Evolutionary conservation across 495 filamentous ascomycete species (phyloP), one percentile per base, ranked within the genome.

Genomic region (Aspergillus hancockii): DNA sequence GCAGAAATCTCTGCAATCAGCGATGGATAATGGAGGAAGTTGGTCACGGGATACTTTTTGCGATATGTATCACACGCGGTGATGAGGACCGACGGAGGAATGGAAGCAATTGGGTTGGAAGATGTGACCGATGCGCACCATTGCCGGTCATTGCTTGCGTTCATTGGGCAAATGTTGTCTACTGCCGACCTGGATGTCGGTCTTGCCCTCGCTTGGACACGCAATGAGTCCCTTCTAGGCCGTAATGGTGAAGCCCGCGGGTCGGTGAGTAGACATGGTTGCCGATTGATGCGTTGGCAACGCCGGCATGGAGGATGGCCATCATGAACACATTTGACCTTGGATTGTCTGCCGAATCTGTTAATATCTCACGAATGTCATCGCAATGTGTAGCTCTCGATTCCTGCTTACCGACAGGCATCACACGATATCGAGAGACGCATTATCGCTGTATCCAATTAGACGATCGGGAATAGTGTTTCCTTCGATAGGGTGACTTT

Each of bases 21-120:
- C 5, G 75, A 75, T 2, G 75, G 75, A 49, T 79, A 79, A 45
- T 79, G 75, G 4, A 79, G 66, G 46, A 79, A 79, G 47, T 79
- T 79, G 13, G 72, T 62, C 13, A 77, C 68, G 16, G 75, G 75
- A 52, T 77, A 79, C 49, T 75, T 76, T 53, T 72, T 76, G 47
- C 75, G 65, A 49, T 79, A 79, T 18, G 68, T 68, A 45, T 79
- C 74, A 21, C 73, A 69, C 2, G 75, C 75, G 28, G 61, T 69
- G 63, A 79, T 74, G 23, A 79, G 58, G 8, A 60, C 73, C 16
- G 73, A 61, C 12, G 69, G 25, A 8, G 73, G 57, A 8, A 77
- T 52, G 8, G 61, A 19, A 8, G 69, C 53, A 6, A 78, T 60
- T 2, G 70, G 74, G 41, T 71, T 63, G 16, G 56, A 41, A n/a